Conservation (phyloP, 345 rosid species). For the Erodium maritimum region DNA sequence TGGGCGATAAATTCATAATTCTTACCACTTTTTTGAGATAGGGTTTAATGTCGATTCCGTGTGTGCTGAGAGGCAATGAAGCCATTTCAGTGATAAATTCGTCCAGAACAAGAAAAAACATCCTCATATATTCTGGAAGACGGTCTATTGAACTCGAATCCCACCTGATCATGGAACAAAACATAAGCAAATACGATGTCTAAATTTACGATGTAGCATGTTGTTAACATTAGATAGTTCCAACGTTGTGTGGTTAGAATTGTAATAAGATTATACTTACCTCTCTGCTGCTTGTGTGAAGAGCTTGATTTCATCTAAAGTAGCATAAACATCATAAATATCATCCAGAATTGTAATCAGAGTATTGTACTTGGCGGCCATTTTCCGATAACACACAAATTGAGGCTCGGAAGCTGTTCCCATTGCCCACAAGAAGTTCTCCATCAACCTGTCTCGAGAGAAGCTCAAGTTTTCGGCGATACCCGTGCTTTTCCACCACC, state of each 20-base stretch:
- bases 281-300: slow-evolving; percentile 9
- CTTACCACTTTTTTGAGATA: slow-evolving; percentile 4
- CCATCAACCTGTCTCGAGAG: slow-evolving; percentile 4
- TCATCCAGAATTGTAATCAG: slow-evolving; percentile 7
- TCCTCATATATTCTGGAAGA: slow-evolving; percentile 6
- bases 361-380: background rate
- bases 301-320: slow-evolving; percentile 8
- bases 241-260: no score
- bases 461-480: slow-evolving; percentile 6
- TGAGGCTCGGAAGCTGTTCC: slow-evolving; percentile 3
- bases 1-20: no score
- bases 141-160: background rate
- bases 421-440: slow-evolving; percentile 4
- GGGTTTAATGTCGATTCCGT: slow-evolving; percentile 1
- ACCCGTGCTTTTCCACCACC: background rate
- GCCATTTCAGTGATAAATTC: slow-evolving; percentile 2
- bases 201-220: no score
- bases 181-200: no score
- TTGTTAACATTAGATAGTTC: no score
- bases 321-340: slow-evolving; percentile 12
- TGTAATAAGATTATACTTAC: no score
- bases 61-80: background rate
- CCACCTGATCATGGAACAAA: background rate
- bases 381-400: slow-evolving; percentile 5
- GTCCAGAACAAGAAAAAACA: slow-evolving; percentile 1